phyloP scores from a whole-genome alignment of 2,329 filamentous ascomycete species.

The Aspergillus sp. region DNA sequence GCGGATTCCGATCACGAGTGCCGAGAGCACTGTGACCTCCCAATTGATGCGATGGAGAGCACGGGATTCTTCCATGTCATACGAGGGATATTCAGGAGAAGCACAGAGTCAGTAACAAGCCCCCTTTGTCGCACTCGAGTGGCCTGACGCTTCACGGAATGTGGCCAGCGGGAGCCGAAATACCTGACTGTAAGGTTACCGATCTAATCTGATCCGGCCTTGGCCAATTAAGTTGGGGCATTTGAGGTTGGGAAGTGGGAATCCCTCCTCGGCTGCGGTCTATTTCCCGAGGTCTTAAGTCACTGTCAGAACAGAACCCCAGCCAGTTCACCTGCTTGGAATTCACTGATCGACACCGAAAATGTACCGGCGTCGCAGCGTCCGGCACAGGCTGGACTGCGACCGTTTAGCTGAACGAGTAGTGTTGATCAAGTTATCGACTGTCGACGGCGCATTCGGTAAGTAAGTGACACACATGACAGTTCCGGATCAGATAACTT shows the following conservation, averaged over 20 bases:
- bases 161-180: neutral
- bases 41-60: neutral
- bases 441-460: neutral
- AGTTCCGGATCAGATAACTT: slow-evolving; percentile 24
- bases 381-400: neutral
- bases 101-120: neutral
- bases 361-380: neutral
- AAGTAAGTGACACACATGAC: neutral
- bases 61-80: neutral
- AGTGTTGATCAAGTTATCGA: too few species aligned
- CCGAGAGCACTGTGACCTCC: neutral
- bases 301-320: neutral
- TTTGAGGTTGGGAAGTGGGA: neutral
- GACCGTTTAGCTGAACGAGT: too few species aligned
- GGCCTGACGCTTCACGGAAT: slow-evolving; percentile 12
- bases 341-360: neutral
- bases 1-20: neutral
- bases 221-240: neutral
- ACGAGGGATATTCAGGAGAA: neutral
- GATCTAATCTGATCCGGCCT: slow-evolving; percentile 28
- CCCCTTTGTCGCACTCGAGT: neutral
- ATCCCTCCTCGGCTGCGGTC: slow-evolving; percentile 4
- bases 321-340: neutral
- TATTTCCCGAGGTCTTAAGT: slow-evolving; percentile 1
- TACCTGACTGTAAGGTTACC: slow-evolving; percentile 13